Base-by-base conservation (phyloP, 106 monocot species). In the Gastrodia elata region DNA sequence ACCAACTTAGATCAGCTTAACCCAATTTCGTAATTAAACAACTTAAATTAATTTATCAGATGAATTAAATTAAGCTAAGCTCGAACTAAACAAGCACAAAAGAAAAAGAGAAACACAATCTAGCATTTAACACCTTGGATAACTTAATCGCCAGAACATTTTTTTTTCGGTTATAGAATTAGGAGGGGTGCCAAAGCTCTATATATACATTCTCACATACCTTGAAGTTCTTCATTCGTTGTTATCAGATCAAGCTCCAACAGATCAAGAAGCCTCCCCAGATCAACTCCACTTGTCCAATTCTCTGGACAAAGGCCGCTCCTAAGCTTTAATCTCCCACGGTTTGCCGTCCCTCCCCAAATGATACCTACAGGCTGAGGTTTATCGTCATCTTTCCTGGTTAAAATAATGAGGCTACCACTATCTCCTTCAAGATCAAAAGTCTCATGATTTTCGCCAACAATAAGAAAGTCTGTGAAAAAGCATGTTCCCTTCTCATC, bases 391-490 rank as follows among this genome's bases (percentile, higher is more conserved):
- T 85, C 79, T 35, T 77, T 79, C 4, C 83, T 84, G 27, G 84
- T 89, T 39, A 94, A 76, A 27, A 94, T 87, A 2, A 94, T 94
- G 22, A 94, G 91, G 58, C 94, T 94, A 38, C 94, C 94, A 61
- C 94, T 94, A 78, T 94, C 94, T 38, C 94, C 94, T 82, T 94
- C 94, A 38, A 94, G 75, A 82, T 94, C 94, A 77, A 94, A 94
- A 20, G 94, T 87, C 70, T 94, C 89, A 24, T 91, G 91, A 46
- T 91, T 94, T 75, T 89, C 91, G 39, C 94, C 94, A 0, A 94
- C 91, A 58, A 94, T 89, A 57, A 94, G 88, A 73, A 94, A 87
- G 82, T 94, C 94, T 52, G 94, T 91, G 72, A 94, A 89, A 79
- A 94, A 91, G 48, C 94, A 91, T 55, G 87, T 91, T 67, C 89